Conservation (phyloP, 768 basidiomycete genomes). For the Kondoa subrosea region DNA sequence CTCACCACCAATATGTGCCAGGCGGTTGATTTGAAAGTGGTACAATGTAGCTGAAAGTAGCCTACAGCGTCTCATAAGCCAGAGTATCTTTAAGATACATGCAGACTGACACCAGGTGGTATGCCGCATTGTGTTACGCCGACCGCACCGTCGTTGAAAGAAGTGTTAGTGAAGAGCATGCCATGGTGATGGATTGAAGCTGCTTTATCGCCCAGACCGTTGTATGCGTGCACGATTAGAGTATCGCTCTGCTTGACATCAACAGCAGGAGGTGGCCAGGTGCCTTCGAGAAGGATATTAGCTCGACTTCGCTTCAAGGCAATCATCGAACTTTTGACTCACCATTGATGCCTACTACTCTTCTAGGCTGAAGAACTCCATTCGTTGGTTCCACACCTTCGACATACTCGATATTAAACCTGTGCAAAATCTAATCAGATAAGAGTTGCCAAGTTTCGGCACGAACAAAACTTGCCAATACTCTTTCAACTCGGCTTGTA, state of each 20-base stretch:
- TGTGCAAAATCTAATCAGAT: not conserved
- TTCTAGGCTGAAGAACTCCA: not conserved
- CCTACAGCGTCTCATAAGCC: constrained; percentile 7
- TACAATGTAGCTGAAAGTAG: constrained; percentile 46
- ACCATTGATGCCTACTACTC: constrained; percentile 2
- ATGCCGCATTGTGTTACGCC: constrained; percentile 53
- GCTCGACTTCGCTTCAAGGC: not conserved
- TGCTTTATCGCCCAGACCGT: constrained; percentile 14
- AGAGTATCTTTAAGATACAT: not conserved
- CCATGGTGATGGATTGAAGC: constrained; percentile 68
- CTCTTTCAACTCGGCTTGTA: not conserved
- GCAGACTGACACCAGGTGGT: constrained; percentile 51
- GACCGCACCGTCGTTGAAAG: constrained; percentile 62
- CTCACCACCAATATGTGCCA: not conserved
- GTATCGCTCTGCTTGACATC: constrained; percentile 54
- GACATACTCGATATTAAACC: constrained; percentile 4
- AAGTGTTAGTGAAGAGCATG: constrained; percentile 75
- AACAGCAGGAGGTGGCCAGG: constrained; percentile 49
- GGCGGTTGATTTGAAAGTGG: constrained; percentile 33
- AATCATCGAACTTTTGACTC: not conserved
- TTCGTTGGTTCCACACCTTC: not conserved
- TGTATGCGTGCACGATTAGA: constrained; percentile 52
- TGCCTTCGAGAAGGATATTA: not conserved
- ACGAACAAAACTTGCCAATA: constrained; percentile 2
- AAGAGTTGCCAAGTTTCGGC: not conserved